Base-by-base conservation (phyloP, 2,329 filamentous ascomycete species). In the Mariannaea elegans region DNA sequence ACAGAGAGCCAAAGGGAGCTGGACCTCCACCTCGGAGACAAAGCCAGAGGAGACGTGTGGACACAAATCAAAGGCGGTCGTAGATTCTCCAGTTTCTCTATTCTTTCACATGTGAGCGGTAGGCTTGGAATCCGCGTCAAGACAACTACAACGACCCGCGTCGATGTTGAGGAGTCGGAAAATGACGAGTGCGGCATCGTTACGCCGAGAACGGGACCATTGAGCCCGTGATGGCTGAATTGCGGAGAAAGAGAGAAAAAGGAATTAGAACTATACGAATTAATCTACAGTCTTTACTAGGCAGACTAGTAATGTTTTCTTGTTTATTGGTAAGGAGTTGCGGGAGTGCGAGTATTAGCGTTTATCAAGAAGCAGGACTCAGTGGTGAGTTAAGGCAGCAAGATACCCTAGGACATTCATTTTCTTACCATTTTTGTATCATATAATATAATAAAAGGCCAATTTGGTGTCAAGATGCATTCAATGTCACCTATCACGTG, bases 61-160 rank as follows among this genome's bases (percentile, higher is more conserved):
- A 76, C 73, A 24, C 65, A 76, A 21, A 74, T 75, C 24, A 62
- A 70, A 16, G 67, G 64, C 19, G 67, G 67, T 0, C 65, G 65
- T 7, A 65, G 67, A 12, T 68, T 56, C 10, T 60, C 57, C 4
- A 34, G 51, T 18, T 51, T 68, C 47, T 70, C 67, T 2, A 65
- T 68, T 53, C 67, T 70, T 10, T 70, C 67, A 1, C 63, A 67
- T 14, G 24, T 65, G 7, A 65, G 62, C 8, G 67, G 63, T 14
- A 56, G 38, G 19, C 59, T 67, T 27, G 68, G 68, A 2, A 70
- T 70, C 1, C 64, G 62, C 6, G 68, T 70, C 19, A 69, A 65
- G 49, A 70, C 68, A 9, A 66, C 55, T 14, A 70, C 67, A 19
- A 60, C 62, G 1, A 64, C 59, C 1, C 42, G 42, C 2, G 39